These are phyloP conservation scores for Warburgia ugandensis DNA, from an alignment of 164 flowering plant genomes.

Conservation along the genomic window DNA sequence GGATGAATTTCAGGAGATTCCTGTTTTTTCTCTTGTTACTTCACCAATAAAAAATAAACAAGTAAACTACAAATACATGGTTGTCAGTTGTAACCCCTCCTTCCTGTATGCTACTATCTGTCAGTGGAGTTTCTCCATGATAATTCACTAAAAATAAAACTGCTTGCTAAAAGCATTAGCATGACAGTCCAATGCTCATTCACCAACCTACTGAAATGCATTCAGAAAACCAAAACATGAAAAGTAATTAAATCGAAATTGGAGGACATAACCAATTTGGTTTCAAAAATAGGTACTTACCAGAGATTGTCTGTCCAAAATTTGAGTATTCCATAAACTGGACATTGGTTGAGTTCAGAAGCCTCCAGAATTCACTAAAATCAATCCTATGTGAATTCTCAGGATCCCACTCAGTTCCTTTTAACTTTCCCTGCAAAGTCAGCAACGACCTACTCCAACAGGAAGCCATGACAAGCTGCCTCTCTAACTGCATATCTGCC, in stretches of 20 bases:
- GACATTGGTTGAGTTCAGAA: conserved; percentile 73
- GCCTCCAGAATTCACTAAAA: conserved; percentile 72
- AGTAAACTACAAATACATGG: too few relatives aligned
- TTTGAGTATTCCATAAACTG: conserved; percentile 89
- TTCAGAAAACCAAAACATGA: neutral
- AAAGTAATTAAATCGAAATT: neutral
- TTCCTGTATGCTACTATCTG: too few relatives aligned
- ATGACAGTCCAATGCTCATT: too few relatives aligned
- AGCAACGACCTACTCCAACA: conserved; percentile 76
- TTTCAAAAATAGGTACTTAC: conserved; percentile 12
- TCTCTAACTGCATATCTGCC: conserved; percentile 76
- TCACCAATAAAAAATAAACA: too few relatives aligned
- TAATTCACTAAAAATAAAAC: too few relatives aligned
- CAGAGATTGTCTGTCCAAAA: conserved; percentile 71
- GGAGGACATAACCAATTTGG: neutral
- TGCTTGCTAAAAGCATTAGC: too few relatives aligned
- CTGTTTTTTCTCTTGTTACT: too few relatives aligned
- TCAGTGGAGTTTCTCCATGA: too few relatives aligned
- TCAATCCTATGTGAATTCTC: conserved; percentile 69
- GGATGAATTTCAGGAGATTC: too few relatives aligned
- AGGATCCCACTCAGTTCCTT: conserved; percentile 94
- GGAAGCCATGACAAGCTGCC: conserved; percentile 89
- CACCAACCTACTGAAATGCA: too few relatives aligned
- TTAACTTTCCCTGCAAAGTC: conserved; percentile 69
- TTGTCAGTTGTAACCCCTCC: too few relatives aligned